Base-by-base conservation (phyloP, 495 filamentous ascomycete genomes). In the Chlorociboria aeruginascens region DNA sequence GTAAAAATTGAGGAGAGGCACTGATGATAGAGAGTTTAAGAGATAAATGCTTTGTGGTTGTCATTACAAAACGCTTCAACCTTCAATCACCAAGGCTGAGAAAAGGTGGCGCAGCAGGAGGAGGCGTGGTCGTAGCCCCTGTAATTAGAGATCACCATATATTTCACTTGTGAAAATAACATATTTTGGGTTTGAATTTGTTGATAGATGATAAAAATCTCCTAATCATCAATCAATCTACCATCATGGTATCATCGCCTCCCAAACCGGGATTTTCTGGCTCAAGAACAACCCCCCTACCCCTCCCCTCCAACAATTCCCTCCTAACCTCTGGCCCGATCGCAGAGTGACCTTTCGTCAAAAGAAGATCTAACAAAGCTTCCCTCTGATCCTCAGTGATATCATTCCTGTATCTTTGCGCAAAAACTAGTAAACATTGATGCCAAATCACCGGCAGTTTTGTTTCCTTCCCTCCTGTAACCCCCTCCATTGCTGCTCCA, bases 331-430 rank as follows among this genome's bases (percentile, higher is more conserved):
- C 92, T 0, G 92, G 86, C 3, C 86, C 86, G 58, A 98, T 93
- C 45, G 79, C 75, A 53, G 83, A 80, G 66, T 98, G 92, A 7
- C 90, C 90, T 49, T 87, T 81, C 29, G 80, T 81, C 36, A 90
- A 65, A n/a, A 98, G 65, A 42, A 97, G 66, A 69, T 98, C 92
- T 31, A 98, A 64, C 45, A 98, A 67, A 3, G 88, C 87, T 61
- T 98, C 92, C 54, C 92, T 71, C 71, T 94, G 88, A 54, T 95
- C 88, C 62, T 95, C 87, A 16, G 86, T 89, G 63, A 90, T 84
- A 63, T 90, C 85, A 58, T 96, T 94, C 53, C 84, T 78, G 61
- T 98, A 98, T 47, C 90, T 72, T 68, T 96, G 84, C 32, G 90
- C 89, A 65, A 98, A 97, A 1, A 85, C 83, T 47, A 97, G 62